Base-by-base conservation (phyloP, 2,329 filamentous ascomycete genomes). In the Alternaria sp. region DNA sequence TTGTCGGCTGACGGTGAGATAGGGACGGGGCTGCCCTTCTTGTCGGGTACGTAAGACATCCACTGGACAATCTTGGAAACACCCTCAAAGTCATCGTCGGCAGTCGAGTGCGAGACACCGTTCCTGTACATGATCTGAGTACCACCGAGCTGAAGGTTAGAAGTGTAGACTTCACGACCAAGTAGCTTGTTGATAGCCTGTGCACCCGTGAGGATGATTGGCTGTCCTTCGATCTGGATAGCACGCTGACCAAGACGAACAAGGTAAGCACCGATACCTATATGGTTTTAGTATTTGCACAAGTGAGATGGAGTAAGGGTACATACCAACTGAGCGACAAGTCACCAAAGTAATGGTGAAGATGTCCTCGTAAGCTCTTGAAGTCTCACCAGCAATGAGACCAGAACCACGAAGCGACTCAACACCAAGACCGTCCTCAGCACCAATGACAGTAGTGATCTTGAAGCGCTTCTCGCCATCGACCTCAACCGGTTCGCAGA, bases 71-170 rank as follows among this genome's bases (percentile, higher is more conserved):
- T 98, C 86, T 96, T 96, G 74, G 92, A 93, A 22, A 99, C 92
- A 87, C 95, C 95, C 75, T 94, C 94, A 74, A 99, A 98, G 83
- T 99, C 95, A 76, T 99, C 94, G 71, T 91, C 92, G 74, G 95
- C 95, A 70, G 94, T 97, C 92, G 98, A 94, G 85, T 99, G 95
- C 22, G 95, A 98, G 43, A 99, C 95, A 88, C 95, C 95, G 80
- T 99, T 99, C 84, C 92, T 94, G 89, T 99, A 98, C 95, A 99
- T 99, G 87, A 99, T 99, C 83, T 99, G 95, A n/a, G 95, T 99
- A 73, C 95, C 95, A 89, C 95, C 95, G 68, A 99, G 92, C 85
- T 99, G 95, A 77, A 99, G 83, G 87, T 99, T 99, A 63, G 95
- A 98, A 25, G 95, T 97, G 85, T 99, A 99, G 30, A 99, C 94